These are phyloP conservation scores for Globisporangium canariense DNA, from an alignment of 352 stramenopile genomes.

Conservation along the genomic window DNA sequence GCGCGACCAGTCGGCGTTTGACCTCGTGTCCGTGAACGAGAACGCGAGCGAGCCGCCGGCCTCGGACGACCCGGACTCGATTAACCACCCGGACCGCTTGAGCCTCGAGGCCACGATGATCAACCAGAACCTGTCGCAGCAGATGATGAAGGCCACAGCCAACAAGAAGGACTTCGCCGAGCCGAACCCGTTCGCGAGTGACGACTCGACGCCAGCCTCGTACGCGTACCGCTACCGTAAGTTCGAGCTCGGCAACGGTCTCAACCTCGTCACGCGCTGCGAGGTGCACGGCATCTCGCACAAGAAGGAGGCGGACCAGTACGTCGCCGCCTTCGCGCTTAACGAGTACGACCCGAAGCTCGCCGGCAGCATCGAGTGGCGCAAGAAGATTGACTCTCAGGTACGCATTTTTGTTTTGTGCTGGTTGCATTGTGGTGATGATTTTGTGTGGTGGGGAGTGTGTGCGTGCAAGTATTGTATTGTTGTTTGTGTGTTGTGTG, in stretches of 20 bases:
- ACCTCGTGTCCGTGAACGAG: slow-evolving; percentile 95
- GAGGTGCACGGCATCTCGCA: slow-evolving; percentile 92
- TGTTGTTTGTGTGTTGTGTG: slow-evolving; percentile 4
- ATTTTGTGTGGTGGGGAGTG: slow-evolving; percentile 15
- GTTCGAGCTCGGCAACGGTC: slow-evolving; percentile 89
- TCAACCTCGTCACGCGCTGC: slow-evolving; percentile 91
- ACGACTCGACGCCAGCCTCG: slow-evolving; percentile 91
- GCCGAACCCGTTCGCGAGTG: slow-evolving; percentile 94
- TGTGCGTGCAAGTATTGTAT: slow-evolving; percentile 10
- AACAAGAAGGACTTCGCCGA: slow-evolving; percentile 64
- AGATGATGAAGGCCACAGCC: slow-evolving; percentile 85
- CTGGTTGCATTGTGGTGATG: slow-evolving; percentile 9
- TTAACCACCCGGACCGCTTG: slow-evolving; percentile 96
- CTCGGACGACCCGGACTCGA: slow-evolving; percentile 83
- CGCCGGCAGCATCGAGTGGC: slow-evolving; percentile 86
- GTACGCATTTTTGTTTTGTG: slow-evolving; percentile 28
- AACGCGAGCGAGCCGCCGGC: slow-evolving; percentile 91
- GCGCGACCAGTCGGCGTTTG: slow-evolving; percentile 92
- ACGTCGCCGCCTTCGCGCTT: slow-evolving; percentile 94
- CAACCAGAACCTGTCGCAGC: slow-evolving; percentile 98
- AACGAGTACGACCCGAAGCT: slow-evolving; percentile 97
- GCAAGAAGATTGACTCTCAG: slow-evolving; percentile 96
- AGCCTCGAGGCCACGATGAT: slow-evolving; percentile 97
- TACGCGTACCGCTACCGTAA: slow-evolving; percentile 97
- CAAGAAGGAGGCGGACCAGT: slow-evolving; percentile 88